Evolutionary conservation across 768 basidiomycete species (phyloP), one percentile per base, ranked within the genome.

Genomic region (Pseudohyphozyma bogoriensis): DNA sequence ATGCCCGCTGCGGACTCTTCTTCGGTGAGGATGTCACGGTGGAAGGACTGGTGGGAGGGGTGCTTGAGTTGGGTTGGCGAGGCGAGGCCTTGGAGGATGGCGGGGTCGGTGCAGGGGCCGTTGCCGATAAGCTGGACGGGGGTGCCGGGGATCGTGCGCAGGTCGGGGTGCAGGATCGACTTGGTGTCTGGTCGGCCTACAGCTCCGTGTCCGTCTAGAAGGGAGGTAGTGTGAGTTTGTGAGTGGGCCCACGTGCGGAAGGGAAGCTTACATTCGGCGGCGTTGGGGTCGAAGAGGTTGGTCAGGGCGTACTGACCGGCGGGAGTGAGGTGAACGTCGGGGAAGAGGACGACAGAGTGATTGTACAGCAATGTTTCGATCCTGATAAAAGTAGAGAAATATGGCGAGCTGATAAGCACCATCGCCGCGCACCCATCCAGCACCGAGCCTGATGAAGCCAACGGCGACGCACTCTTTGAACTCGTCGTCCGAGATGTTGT

Each of bases 111-210:
- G 18, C 63, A 56, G 0, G 76, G 80, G 10, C 90, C 89, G 69
- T 91, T 90, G 11, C 89, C 89, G 70, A 92, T 91, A 56, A 92
- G 82, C 72, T 93, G 90, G 1, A 93, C 90, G 70, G 91, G 87
- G 2, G 86, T 83, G 28, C 84, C 80, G 1, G 90, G 88, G 62
- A 93, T 88, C 40, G 87, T 90, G 78, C 89, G 92, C 68, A 91
- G 81, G 72, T 90, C 86, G 0, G 88, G 86, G 70, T 89, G 87
- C 5, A 66, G 57, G 36, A 65, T 64, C 2, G 50, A 53, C 55
- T 70, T 70, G 55, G 65, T 66, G 52, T 70, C 64, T 16, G 60
- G 64, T 4, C 60, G 40, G 0, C 65, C 62, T 5, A 58, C 60
- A 15, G 45, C 60, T 18, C 63, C 63, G 31, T 65, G 63, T 12